A percentile compares a stretch with the other conserved stretches of the same genome.
These are phyloP conservation scores for Mediolabrus comicus DNA, from an alignment of 108 stramenopile species.

Conservation along the genomic window DNA sequence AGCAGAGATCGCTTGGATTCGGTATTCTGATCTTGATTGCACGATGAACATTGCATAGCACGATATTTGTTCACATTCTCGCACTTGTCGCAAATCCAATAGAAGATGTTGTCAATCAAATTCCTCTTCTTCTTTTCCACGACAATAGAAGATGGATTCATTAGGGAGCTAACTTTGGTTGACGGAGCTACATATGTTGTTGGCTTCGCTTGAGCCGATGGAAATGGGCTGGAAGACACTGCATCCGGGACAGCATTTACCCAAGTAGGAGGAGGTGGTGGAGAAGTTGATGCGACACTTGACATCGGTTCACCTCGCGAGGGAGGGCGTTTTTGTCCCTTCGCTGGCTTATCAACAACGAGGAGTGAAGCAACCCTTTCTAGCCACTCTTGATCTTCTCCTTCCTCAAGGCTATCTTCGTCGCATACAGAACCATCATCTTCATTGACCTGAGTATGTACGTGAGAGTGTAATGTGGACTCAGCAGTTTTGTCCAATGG, in stretches of 20 bases:
- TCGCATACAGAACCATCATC: not conserved
- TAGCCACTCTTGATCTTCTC: slow-evolving; percentile 33
- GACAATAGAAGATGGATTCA: not conserved
- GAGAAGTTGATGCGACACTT: slow-evolving; percentile 4
- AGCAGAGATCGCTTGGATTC: slow-evolving; percentile 14
- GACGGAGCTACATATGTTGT: not conserved
- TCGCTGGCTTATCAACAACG: slow-evolving; percentile 12
- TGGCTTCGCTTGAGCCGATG: not conserved
- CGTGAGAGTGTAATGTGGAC: slow-evolving; percentile 16
- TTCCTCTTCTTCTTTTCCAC: not conserved
- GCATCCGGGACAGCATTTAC: not conserved
- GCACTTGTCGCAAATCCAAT: slow-evolving; percentile 34
- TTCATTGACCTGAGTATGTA: not conserved
- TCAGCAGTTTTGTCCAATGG: slow-evolving; percentile 44
- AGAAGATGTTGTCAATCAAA: slow-evolving; percentile 27
- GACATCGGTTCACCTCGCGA: slow-evolving; percentile 13
- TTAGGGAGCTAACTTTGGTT: not conserved
- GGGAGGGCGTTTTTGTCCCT: slow-evolving; percentile 5
- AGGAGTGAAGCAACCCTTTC: slow-evolving; percentile 34
- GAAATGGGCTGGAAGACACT: slow-evolving; percentile 16
- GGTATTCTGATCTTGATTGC: slow-evolving; percentile 1
- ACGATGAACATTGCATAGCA: slow-evolving; percentile 9
- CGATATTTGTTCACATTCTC: slow-evolving; percentile 6
- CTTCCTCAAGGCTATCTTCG: not conserved
- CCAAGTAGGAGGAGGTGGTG: not conserved